phyloP scores from a whole-genome alignment of 2,329 filamentous ascomycete species.

The Gaeumannomyces tritici region DNA sequence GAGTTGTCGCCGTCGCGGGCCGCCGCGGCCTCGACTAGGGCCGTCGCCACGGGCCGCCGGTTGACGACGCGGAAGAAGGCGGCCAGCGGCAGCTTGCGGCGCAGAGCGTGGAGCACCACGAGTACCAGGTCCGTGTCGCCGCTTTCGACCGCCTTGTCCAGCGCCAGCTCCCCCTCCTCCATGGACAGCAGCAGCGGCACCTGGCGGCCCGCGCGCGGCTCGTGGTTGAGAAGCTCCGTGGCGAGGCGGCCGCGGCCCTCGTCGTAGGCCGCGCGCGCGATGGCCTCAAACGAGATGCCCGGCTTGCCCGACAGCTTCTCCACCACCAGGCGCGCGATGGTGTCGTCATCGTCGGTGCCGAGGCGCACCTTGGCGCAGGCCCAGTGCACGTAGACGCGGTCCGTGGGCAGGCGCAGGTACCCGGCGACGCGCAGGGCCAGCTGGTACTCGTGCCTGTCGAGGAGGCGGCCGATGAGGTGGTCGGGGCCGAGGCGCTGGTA shows the following conservation, averaged over 20 bases:
- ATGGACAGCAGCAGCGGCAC: constrained; percentile 87
- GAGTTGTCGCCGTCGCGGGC: constrained; percentile 60
- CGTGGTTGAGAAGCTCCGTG: constrained; percentile 84
- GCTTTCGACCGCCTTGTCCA: constrained; percentile 94
- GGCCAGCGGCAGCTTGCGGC: constrained; percentile 81
- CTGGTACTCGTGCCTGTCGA: constrained; percentile 85
- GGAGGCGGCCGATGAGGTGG: constrained; percentile 72
- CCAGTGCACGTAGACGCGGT: constrained; percentile 94
- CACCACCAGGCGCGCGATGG: constrained; percentile 78
- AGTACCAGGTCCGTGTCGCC: constrained; percentile 91
- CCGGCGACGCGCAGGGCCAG: constrained; percentile 81
- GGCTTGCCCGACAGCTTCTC: constrained; percentile 78
- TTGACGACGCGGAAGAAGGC: constrained; percentile 91
- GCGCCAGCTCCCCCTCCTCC: constrained; percentile 89
- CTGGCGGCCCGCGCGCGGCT: constrained; percentile 90
- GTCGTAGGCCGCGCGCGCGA: constrained; percentile 86
- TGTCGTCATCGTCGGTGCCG: constrained; percentile 77
- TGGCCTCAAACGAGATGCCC: constrained; percentile 91
- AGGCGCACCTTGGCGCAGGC: constrained; percentile 86
- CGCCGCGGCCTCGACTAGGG: constrained; percentile 80
- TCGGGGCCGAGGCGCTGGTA: constrained; percentile 87
- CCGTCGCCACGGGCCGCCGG: constrained; percentile 72
- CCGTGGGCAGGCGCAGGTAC: constrained; percentile 76
- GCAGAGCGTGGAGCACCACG: constrained; percentile 77
- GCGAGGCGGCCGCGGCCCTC: constrained; percentile 85